Percentiles rank a stretch among this genome's conserved stretches.
These are phyloP conservation scores for Hymenoscyphus occultus DNA, from an alignment of 2,329 filamentous ascomycete species.

Conservation along the genomic window DNA sequence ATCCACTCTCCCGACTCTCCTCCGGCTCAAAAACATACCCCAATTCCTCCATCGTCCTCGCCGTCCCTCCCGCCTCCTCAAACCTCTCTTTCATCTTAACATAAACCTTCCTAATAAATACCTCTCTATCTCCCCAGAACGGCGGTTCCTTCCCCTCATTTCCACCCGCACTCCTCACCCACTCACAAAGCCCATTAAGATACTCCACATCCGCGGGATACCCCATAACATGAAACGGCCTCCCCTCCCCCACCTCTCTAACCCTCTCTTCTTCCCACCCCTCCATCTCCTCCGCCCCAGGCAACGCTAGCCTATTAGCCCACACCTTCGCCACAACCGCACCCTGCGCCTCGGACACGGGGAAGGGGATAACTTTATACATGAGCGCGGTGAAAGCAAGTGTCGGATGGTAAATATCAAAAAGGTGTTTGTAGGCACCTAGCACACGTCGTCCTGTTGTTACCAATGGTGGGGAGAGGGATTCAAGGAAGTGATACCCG, in stretches of 20 bases:
- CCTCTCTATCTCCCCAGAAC: conserved; percentile 66
- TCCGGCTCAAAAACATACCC: conserved; percentile 41
- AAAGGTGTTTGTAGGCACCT: conserved; percentile 75
- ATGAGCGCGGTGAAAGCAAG: conserved; percentile 74
- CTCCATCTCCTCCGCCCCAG: conserved; percentile 61
- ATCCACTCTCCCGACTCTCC: not conserved
- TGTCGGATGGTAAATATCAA: conserved; percentile 72
- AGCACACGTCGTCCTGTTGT: conserved; percentile 67
- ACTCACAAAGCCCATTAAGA: conserved; percentile 66
- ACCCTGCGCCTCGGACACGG: conserved; percentile 73
- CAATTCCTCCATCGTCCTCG: conserved; percentile 67
- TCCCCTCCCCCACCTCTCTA: conserved; percentile 42
- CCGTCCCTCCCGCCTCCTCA: conserved; percentile 59
- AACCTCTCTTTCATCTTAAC: conserved; percentile 71
- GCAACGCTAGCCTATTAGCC: conserved; percentile 66
- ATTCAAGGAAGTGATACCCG: conserved; percentile 68
- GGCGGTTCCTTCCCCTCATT: conserved; percentile 63
- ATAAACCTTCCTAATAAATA: conserved; percentile 70
- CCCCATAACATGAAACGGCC: conserved; percentile 48
- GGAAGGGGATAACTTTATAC: conserved; percentile 86
- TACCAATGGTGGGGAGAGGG: conserved; percentile 53
- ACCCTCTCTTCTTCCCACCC: conserved; percentile 57
- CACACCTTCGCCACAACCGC: conserved; percentile 75
- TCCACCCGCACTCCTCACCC: conserved; percentile 51
- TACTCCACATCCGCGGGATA: conserved; percentile 63